A percentile compares a stretch with the other conserved stretches of the same genome.
Evolutionary conservation across 352 stramenopile species (phyloP).

Genomic region (Aphanomyces cochlioides): DNA sequence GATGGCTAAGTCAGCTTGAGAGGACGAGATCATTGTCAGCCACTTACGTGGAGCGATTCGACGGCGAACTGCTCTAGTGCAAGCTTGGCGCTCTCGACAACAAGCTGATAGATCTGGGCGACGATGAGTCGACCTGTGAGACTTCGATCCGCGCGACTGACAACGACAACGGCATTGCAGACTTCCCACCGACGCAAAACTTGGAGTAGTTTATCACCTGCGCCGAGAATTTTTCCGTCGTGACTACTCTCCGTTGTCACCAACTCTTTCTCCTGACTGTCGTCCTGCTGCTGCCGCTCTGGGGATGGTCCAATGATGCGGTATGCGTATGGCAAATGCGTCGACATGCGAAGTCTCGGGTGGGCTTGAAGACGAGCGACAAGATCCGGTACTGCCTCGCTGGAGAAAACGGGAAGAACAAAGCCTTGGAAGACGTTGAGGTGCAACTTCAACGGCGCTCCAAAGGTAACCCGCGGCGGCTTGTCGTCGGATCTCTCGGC

Average conservation of each 20-base stretch:
- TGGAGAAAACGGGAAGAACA: constrained; percentile 40
- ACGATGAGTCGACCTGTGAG: constrained; percentile 60
- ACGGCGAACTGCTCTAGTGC: constrained; percentile 56
- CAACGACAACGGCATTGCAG: constrained; percentile 61
- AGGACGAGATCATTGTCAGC: neutral
- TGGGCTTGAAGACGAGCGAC: neutral
- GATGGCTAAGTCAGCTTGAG: constrained; percentile 33
- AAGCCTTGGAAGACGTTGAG: constrained; percentile 72
- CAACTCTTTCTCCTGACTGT: constrained; percentile 33
- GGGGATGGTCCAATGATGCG: constrained; percentile 2
- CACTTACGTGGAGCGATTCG: constrained; percentile 38
- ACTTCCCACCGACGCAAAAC: constrained; percentile 81
- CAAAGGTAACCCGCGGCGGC: constrained; percentile 13
- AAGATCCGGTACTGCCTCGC: neutral
- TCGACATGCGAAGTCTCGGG: neutral
- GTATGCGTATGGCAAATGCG: constrained; percentile 12
- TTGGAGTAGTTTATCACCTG: constrained; percentile 71
- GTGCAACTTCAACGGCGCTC: constrained; percentile 53
- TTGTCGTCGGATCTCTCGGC: neutral
- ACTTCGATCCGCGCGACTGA: constrained; percentile 60
- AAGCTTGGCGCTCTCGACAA: constrained; percentile 65
- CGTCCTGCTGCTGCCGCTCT: constrained; percentile 6
- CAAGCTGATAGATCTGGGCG: constrained; percentile 60
- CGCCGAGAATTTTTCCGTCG: constrained; percentile 42
- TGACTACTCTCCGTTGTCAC: constrained; percentile 56